Evolutionary conservation across 257 asterid genomes (phyloP), one percentile per base, ranked within the genome.

Genomic region (Solanum pinnatisectum): DNA sequence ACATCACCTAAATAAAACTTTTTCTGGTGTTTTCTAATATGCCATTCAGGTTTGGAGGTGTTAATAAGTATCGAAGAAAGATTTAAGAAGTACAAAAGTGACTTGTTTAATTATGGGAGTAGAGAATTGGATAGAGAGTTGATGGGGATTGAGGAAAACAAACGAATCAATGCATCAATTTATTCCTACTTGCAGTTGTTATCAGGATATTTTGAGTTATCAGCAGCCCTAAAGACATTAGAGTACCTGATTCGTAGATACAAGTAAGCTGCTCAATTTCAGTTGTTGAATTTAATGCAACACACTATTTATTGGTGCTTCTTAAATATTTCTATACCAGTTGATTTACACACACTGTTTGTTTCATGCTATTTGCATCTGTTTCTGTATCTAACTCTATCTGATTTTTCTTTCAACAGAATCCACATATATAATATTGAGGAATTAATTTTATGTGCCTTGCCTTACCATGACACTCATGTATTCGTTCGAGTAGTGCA

Each of bases 391-490:
- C 23, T 33, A 18, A 16, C 39, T 42, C 37, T 11, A 10, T 67
- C 25, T 83, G 23, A 79, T 46, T 91, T 10, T 42, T 23, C 27
- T 40, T 73, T 77, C 25, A 32, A 89, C 88, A 97, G 99, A 95
- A 89, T 95, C 92, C 98, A 96, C 87, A 92, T 88, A 30, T 91
- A 92, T 93, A 95, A 96, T 89, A 86, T 71, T 12, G 99, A 96
- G 74, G 99, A 95, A 74, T 92, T 96, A 91, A 94, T 97, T 87
- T 90, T 97, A 87, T 95, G 99, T 90, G 91, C 95, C 42, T 87
- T 97, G 93, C 99, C 99, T 0, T 97, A 95, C 91, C 99, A 96
- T 88, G 99, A 97, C 83, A 95, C 98, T 3, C 96, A 92, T 85
- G 92, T 90, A 52, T 97, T 97, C 89, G 99, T 96, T 72, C 93